A percentile compares a stretch with the other conserved stretches of the same genome.
phyloP scores from a whole-genome alignment of 345 rosid genomes.

The Erysimum cheiranthoides region DNA sequence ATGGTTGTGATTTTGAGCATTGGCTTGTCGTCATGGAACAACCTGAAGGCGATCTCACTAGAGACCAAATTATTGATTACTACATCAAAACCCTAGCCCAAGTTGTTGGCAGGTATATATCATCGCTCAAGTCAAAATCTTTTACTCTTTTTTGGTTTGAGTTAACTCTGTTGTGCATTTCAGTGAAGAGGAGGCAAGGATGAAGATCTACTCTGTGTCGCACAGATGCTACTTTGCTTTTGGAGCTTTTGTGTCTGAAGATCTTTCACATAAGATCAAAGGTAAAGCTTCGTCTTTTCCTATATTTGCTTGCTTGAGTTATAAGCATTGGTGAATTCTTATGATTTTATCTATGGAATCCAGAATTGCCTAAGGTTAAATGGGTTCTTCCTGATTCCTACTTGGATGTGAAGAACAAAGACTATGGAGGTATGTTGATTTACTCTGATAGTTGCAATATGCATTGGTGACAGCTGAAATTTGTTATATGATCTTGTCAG shows the following conservation, averaged over 20 bases:
- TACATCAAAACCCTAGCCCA: conserved; percentile 74
- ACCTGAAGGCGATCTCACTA: conserved; percentile 64
- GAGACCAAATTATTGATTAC: conserved; percentile 80
- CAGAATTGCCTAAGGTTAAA: conserved; percentile 76
- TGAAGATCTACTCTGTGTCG: conserved; percentile 82
- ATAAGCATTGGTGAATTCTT: background rate
- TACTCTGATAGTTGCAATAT: background rate
- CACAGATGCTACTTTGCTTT: conserved; percentile 77
- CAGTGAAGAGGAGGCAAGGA: conserved; percentile 89
- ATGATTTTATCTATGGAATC: background rate
- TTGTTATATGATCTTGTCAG: background rate
- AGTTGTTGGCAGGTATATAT: conserved; percentile 68
- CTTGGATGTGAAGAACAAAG: conserved; percentile 80
- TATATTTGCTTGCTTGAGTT: background rate
- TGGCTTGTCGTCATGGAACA: conserved; percentile 86
- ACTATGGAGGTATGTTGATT: conserved; percentile 70
- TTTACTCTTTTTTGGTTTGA: background rate
- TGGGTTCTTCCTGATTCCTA: conserved; percentile 99
- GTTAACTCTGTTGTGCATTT: background rate
- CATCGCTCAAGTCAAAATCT: background rate
- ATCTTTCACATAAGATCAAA: conserved; percentile 69
- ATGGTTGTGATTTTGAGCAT: conserved; percentile 91
- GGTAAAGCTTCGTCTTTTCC: conserved; percentile 46
- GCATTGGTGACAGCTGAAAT: background rate
- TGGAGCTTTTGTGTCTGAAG: conserved; percentile 79